These are phyloP conservation scores for Yarrowia keelungensis DNA, from an alignment of 805 yeast species.

Conservation along the genomic window DNA sequence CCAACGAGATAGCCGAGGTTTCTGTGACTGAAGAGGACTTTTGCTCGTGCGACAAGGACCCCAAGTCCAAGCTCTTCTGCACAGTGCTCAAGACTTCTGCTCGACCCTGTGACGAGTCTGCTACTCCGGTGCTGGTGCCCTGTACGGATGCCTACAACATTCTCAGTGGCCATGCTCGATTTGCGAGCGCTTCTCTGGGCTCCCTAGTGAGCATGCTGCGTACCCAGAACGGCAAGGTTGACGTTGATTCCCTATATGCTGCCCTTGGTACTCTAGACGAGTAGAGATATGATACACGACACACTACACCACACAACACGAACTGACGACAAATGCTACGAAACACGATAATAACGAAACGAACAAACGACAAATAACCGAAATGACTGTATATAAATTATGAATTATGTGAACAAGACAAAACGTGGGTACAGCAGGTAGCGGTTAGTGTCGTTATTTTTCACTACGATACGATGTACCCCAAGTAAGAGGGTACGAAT, in stretches of 20 bases:
- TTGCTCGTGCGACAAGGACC: slow-evolving; percentile 55
- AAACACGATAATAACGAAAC: slow-evolving; percentile 25
- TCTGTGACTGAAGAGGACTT: slow-evolving; percentile 19
- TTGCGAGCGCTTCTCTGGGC: slow-evolving; percentile 6
- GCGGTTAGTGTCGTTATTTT: too few relatives aligned
- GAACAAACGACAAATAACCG: slow-evolving; percentile 6
- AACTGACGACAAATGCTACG: slow-evolving; percentile 9
- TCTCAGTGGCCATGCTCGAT: slow-evolving; percentile 64
- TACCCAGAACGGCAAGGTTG: slow-evolving; percentile 23
- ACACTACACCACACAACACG: slow-evolving; percentile 7
- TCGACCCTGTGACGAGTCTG: slow-evolving; percentile 41
- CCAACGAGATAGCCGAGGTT: slow-evolving; percentile 13
- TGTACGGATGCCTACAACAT: slow-evolving; percentile 86
- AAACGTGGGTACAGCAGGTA: too few relatives aligned
- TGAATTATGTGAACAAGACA: slow-evolving; percentile 5
- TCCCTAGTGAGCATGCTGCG: slow-evolving; percentile 9
- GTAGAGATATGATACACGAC: background rate
- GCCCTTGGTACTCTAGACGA: slow-evolving; percentile 34
- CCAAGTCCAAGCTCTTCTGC: slow-evolving; percentile 84
- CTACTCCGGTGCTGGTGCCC: slow-evolving; percentile 61
- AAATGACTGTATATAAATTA: slow-evolving; percentile 28
- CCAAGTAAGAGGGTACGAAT: too few relatives aligned
- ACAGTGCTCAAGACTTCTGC: slow-evolving; percentile 51
- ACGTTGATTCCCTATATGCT: slow-evolving; percentile 13
- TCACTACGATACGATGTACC: too few relatives aligned